Base-by-base conservation (phyloP, 768 basidiomycete species). In the Collybia mongolica region DNA sequence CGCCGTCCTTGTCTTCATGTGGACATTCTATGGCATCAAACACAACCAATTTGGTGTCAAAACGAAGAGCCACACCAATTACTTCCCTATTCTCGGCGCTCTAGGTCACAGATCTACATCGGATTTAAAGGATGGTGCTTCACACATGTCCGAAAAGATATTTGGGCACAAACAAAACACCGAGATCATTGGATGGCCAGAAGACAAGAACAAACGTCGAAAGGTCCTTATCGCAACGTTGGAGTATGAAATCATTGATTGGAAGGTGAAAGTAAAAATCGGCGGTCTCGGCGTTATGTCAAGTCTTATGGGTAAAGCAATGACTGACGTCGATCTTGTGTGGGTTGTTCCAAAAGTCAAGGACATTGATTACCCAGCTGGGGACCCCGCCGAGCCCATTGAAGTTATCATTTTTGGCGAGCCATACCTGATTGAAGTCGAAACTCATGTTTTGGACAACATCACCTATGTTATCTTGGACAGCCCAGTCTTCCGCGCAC, bases 251-350 rank as follows among this genome's bases (percentile, higher is more conserved):
- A 90, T 97, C 63, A 84, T 97, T 61, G 94, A 96, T 63, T 97
- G 94, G 93, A 95, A 95, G 70, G 70, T 95, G 54, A 97, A 97
- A 70, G 94, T 97, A 75, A 96, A 96, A 77, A 96, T 96, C 56
- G 94, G 94, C 72, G 94, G 94, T 69, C 78, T 97, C 17, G 94
- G 94, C 76, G 94, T 96, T 72, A 97, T 97, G 94, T 96, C 94
- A 2, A 87, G 87, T 68, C 75, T 97, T 29, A 97, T 97, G 94
- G 94, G 94, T 55, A 97, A 96, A 68, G 93, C 94, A 5, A 97
- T 97, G 94, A 90, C 89, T 41, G 94, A 97, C 63, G 94, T 96
- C 46, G 94, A 96, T 65, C 73, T 97, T 39, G 74, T 97, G 49
- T 97, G 94, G 94, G 86, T 97, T 43, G 64, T 95, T 15, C 94